Evolutionary conservation across 257 asterid species (phyloP).

Genomic region (Osmanthus fragrans): DNA sequence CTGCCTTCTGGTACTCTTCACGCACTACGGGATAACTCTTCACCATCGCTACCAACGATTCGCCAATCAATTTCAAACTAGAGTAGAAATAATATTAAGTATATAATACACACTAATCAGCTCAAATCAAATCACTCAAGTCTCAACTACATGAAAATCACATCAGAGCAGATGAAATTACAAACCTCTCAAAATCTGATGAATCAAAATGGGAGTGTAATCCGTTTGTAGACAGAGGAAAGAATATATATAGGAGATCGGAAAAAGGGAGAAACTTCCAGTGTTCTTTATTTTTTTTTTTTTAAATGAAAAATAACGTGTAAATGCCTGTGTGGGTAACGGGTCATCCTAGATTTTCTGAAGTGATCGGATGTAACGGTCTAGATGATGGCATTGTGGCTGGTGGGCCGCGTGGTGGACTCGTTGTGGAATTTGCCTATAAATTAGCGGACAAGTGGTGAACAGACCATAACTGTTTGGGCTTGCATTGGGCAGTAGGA

Average conservation of each 20-base stretch:
- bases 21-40: slow-evolving; percentile 63
- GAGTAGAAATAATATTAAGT: background rate
- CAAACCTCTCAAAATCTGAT: background rate
- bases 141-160: background rate
- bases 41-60: slow-evolving; percentile 39
- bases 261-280: slow-evolving; percentile 38
- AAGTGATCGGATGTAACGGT: slow-evolving; percentile 21
- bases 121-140: background rate
- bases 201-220: background rate
- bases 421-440: background rate
- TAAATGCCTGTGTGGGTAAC: background rate
- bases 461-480: background rate
- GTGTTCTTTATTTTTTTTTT: slow-evolving; percentile 20
- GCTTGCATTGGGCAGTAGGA: background rate
- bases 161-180: background rate
- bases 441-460: background rate
- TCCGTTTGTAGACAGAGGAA: background rate
- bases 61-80: no score
- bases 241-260: background rate
- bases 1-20: slow-evolving; percentile 53
- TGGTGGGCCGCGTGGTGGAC: slow-evolving; percentile 7
- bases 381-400: slow-evolving; percentile 10
- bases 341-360: background rate
- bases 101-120: background rate
- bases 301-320: background rate